Conservation (phyloP, 2,329 filamentous ascomycete species). For the Ophiocordyceps sinensis region DNA sequence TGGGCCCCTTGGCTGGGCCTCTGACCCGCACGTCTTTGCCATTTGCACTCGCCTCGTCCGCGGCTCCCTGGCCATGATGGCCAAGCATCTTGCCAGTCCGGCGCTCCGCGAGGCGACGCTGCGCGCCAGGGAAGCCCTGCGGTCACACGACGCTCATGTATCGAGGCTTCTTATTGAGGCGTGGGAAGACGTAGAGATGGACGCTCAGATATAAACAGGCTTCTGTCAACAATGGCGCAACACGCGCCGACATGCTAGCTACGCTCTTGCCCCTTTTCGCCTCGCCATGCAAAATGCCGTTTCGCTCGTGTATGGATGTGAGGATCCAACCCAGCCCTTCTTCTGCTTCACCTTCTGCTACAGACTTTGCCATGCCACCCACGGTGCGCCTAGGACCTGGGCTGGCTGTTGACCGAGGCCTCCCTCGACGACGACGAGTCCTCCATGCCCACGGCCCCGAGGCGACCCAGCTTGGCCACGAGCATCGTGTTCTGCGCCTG, state of each 20-base stretch:
- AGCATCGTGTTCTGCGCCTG: conserved; percentile 46
- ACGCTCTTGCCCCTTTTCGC: background rate
- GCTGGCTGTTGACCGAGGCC: conserved; percentile 1
- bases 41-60: conserved; percentile 36
- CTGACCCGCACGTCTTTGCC: conserved; percentile 52
- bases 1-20: conserved; percentile 59
- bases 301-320: background rate
- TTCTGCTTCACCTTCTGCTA: background rate
- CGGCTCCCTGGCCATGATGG: conserved; percentile 19
- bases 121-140: conserved; percentile 1
- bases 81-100: conserved; percentile 1
- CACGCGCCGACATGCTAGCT: background rate
- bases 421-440: conserved; percentile 1
- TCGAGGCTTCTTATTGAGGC: conserved; percentile 14
- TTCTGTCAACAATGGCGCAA: background rate
- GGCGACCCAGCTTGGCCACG: conserved; percentile 35
- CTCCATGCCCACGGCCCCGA: conserved; percentile 20
- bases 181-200: conserved; percentile 1
- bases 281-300: background rate
- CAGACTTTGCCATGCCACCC: too few species aligned
- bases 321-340: background rate
- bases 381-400: background rate
- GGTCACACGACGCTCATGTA: conserved; percentile 4
- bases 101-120: conserved; percentile 6
- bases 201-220: background rate